Evolutionary conservation across 495 filamentous ascomycete species (phyloP), one percentile per base, ranked within the genome.

Genomic region (Aspergillus haitiensis): DNA sequence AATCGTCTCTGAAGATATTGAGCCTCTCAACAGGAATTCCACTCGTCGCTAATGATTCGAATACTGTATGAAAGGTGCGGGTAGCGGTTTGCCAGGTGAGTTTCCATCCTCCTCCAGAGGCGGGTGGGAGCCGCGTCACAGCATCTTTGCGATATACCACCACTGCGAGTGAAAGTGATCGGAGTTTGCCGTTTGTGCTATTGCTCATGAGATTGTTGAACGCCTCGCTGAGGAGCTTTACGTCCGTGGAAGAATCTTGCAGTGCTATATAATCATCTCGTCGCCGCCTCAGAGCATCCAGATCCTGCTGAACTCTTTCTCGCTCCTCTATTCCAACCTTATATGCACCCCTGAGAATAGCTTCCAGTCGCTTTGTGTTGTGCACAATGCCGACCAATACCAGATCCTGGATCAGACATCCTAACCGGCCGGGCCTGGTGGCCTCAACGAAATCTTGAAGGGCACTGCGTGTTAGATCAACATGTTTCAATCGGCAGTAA

Each of bases 121-220:
- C 44, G 31, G 42, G 54, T 11, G 54, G 27, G 1, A 21, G 44
- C 18, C 42, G 35, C 15, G 18, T 33, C n/a, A 36, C 21, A 0
- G 53, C 53, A 16, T 56, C 53, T 11, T 35, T 12, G 42, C 40
- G 53, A 34, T 56, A 56, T 27, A 56, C 53, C 40, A 45, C 39
- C 21, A 56, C 53, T n/a, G 39, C 7, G 27, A 56, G 53, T 2
- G 42, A 46, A 39, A 56, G 53, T 3, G 53, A 46, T 1, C 53
- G 40, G 27, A 56, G 53, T 8, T 31, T 12, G 9, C 31, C 12
- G 13, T 18, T 18, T 34, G 2, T 39, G 51, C 33, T 21, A 36
- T 39, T 13, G 6, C 8, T 18, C 51, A 53, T 39, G 15, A 53
- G 33, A 27, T 53, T 53, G 5, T 7, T 4, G 15, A 53, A 53